Percentiles rank a stretch among this genome's conserved stretches.
Conservation (phyloP, 768 basidiomycete species). For the Rubroboletus pulcherrimus region DNA sequence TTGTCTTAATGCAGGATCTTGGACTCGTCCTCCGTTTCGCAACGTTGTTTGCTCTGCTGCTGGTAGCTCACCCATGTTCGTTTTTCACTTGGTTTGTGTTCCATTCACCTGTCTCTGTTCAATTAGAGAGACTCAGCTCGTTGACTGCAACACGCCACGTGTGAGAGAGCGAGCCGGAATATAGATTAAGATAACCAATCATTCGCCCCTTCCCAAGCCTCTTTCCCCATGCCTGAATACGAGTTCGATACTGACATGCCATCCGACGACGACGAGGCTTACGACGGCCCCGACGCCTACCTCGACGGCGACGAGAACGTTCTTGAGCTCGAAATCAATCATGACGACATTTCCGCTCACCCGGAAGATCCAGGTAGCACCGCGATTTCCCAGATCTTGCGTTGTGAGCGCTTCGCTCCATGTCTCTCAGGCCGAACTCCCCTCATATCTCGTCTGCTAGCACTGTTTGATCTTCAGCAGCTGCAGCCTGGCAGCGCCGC, state of each 20-base stretch:
- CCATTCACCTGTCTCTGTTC: not conserved
- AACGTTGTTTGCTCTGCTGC: not conserved
- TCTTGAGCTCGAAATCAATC: constrained; percentile 32
- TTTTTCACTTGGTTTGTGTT: not conserved
- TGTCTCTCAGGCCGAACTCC: not conserved
- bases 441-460: constrained; percentile 14
- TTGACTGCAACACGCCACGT: not conserved
- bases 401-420: constrained; percentile 20
- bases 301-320: constrained; percentile 34
- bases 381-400: constrained; percentile 27
- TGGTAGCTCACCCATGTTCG: not conserved
- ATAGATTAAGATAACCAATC: constrained; percentile 5
- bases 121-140: not conserved
- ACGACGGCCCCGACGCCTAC: constrained; percentile 34
- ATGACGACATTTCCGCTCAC: constrained; percentile 15
- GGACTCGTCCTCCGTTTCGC: not conserved
- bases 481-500: constrained; percentile 12
- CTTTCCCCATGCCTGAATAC: constrained; percentile 17
- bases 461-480: constrained; percentile 29
- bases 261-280: constrained; percentile 31
- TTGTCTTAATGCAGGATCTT: not conserved
- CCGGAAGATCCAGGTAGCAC: not conserved
- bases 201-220: not conserved
- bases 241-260: constrained; percentile 18
- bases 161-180: not conserved